Conservation (phyloP, 2,329 filamentous ascomycete species). For the Aspergillus sclerotialis region DNA sequence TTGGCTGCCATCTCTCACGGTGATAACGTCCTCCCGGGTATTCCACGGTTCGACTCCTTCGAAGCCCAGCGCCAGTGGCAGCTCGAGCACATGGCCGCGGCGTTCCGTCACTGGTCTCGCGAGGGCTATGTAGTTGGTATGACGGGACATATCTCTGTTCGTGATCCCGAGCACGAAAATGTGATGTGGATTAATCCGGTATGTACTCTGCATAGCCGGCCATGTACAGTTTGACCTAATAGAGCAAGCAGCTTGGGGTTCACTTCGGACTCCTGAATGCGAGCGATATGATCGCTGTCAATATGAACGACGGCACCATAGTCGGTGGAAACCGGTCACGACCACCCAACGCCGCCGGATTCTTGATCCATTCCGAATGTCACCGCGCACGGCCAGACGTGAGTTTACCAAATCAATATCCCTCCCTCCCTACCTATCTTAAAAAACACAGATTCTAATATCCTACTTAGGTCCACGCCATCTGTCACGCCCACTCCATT, state of each 20-base stretch:
- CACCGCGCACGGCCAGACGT: no score
- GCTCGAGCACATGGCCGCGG: slow-evolving; percentile 38
- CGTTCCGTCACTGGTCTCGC: slow-evolving; percentile 21
- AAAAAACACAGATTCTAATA: no score
- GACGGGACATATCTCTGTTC: slow-evolving; percentile 40
- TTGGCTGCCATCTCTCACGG: slow-evolving; percentile 2
- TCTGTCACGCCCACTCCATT: slow-evolving; percentile 41
- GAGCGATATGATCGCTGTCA: slow-evolving; percentile 39
- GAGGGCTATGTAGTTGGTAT: slow-evolving; percentile 12
- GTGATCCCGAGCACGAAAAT: slow-evolving; percentile 27
- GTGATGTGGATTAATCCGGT: slow-evolving; percentile 33
- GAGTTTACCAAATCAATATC: no score
- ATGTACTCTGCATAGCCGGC: neutral
- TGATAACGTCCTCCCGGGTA: neutral
- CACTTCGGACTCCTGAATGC: slow-evolving; percentile 41
- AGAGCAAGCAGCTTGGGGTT: slow-evolving; percentile 21
- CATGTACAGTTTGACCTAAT: neutral
- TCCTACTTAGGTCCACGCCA: slow-evolving; percentile 48
- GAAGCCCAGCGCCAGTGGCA: slow-evolving; percentile 39
- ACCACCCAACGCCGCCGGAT: slow-evolving; percentile 40
- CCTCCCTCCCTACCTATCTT: no score
- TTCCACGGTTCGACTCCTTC: slow-evolving; percentile 32
- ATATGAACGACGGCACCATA: slow-evolving; percentile 37
- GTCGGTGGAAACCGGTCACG: slow-evolving; percentile 33
- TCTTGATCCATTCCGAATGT: slow-evolving; percentile 40